Evolutionary conservation across 306 rosid genomes (phyloP).

Genomic region (Ormosia semicastrata): DNA sequence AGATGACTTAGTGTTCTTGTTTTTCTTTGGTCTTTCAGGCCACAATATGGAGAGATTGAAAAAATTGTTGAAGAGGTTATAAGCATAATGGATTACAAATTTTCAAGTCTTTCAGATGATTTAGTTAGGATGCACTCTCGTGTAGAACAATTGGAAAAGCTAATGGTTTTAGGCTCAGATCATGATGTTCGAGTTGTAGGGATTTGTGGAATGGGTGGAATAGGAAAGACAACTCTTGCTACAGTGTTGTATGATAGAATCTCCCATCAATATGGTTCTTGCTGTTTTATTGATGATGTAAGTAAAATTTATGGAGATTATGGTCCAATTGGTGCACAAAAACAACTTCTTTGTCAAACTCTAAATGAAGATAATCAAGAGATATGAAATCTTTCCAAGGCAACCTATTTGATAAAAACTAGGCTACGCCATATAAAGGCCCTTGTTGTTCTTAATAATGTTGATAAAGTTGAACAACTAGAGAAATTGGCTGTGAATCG

Average conservation of each 20-base stretch:
- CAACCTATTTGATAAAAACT: neutral
- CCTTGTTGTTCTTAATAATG: conserved; percentile 10
- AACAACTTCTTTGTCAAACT: neutral
- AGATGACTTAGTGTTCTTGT: too few relatives aligned
- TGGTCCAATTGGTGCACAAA: neutral
- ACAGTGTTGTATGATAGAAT: neutral
- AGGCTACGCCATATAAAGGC: neutral
- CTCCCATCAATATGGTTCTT: neutral
- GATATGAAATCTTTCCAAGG: neutral
- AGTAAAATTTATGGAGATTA: neutral
- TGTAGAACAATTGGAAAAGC: neutral
- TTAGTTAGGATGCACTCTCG: conserved; percentile 1
- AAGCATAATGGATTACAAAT: neutral
- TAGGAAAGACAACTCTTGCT: neutral
- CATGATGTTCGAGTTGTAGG: neutral
- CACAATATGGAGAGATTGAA: neutral
- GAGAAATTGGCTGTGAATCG: neutral
- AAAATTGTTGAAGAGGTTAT: neutral
- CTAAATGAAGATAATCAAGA: neutral
- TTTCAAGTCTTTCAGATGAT: neutral
- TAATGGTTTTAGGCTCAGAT: neutral
- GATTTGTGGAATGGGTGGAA: neutral
- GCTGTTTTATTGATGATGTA: neutral
- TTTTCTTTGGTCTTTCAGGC: neutral
- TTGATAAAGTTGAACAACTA: neutral